Conservation (phyloP, 306 rosid species). For the Prunus salicina region DNA sequence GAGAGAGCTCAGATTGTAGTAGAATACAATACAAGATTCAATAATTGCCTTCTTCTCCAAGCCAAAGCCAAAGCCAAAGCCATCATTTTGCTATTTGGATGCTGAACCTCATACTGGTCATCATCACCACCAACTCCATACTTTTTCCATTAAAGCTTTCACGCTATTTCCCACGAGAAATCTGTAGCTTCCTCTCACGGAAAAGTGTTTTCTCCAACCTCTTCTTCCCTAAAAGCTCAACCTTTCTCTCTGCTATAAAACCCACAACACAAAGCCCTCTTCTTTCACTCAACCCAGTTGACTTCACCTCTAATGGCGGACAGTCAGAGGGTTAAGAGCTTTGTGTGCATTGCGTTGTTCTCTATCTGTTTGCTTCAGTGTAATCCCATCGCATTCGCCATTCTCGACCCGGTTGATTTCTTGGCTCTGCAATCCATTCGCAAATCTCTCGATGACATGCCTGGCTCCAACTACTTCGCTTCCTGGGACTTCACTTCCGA, state of each 20-base stretch:
- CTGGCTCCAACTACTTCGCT: constrained; percentile 73
- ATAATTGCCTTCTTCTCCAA: constrained; percentile 64
- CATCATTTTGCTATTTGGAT: constrained; percentile 12
- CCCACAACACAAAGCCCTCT: not conserved
- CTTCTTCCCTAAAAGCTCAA: constrained; percentile 7
- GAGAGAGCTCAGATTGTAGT: not conserved
- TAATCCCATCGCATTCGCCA: constrained; percentile 32
- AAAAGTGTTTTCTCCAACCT: constrained; percentile 15
- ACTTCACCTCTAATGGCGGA: constrained; percentile 43
- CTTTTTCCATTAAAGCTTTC: constrained; percentile 53
- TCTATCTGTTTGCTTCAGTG: constrained; percentile 31
- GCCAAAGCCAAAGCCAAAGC: constrained; percentile 28
- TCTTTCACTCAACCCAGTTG: constrained; percentile 17
- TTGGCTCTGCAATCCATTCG: constrained; percentile 82
- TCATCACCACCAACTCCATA: not conserved
- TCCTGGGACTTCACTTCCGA: constrained; percentile 98
- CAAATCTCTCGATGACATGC: constrained; percentile 69
- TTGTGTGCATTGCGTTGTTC: constrained; percentile 16
- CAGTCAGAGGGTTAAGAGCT: constrained; percentile 7
- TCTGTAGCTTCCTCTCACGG: constrained; percentile 38
- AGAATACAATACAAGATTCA: constrained; percentile 16
- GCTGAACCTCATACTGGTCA: constrained; percentile 4
- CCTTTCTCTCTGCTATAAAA: constrained; percentile 29
- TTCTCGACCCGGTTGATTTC: constrained; percentile 86
- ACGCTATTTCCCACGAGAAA: constrained; percentile 56